phyloP scores from a whole-genome alignment of 352 stramenopile genomes.

The Aphanomyces stellatus region DNA sequence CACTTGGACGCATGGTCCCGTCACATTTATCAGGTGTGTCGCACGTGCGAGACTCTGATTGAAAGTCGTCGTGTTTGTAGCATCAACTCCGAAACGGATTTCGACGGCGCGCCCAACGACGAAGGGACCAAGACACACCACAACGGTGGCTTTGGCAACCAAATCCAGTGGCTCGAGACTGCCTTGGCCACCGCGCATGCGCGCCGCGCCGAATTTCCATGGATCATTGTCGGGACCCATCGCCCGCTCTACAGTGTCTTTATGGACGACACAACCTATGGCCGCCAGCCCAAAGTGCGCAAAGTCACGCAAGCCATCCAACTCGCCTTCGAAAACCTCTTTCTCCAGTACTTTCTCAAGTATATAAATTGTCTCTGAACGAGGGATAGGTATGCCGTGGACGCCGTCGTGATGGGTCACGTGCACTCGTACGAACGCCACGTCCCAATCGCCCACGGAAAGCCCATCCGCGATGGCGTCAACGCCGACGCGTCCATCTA shows the following conservation, averaged over 20 bases:
- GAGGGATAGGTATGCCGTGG: slow-evolving; percentile 23
- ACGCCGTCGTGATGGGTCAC: slow-evolving; percentile 42
- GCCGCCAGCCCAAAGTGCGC: neutral
- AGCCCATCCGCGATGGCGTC: slow-evolving; percentile 32
- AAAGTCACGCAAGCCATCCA: slow-evolving; percentile 24
- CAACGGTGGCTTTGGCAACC: slow-evolving; percentile 41
- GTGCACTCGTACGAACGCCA: slow-evolving; percentile 49
- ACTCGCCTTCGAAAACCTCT: slow-evolving; percentile 42
- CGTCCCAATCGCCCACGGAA: slow-evolving; percentile 32
- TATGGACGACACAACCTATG: slow-evolving; percentile 22
- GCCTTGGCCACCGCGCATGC: slow-evolving; percentile 39
- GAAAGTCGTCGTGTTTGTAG: neutral
- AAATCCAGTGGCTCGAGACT: slow-evolving; percentile 43
- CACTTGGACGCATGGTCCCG: slow-evolving; percentile 22
- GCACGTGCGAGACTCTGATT: neutral
- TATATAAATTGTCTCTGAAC: neutral
- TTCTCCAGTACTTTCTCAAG: slow-evolving; percentile 35
- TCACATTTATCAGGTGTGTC: neutral
- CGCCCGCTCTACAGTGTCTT: slow-evolving; percentile 43
- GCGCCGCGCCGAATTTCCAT: slow-evolving; percentile 37
- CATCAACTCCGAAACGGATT: neutral
- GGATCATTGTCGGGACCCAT: slow-evolving; percentile 48
- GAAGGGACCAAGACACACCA: neutral
- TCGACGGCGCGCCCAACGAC: neutral
- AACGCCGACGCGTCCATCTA: slow-evolving; percentile 33